Evolutionary conservation across 163 green algal genomes (phyloP).

Genomic region (Scenedesmus sp.): DNA sequence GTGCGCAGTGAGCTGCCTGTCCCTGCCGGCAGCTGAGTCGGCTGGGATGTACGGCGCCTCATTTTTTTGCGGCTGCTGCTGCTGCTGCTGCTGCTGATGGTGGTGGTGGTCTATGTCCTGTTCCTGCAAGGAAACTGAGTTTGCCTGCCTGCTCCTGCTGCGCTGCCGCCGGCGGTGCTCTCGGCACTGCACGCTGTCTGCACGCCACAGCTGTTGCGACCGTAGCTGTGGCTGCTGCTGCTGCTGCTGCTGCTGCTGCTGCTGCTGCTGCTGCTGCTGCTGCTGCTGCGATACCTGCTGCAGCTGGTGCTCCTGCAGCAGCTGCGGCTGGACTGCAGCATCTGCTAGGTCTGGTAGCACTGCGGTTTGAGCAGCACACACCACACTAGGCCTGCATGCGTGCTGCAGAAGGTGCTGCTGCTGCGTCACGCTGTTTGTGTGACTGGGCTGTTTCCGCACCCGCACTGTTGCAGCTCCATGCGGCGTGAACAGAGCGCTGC

Average conservation of each 20-base stretch:
- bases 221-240: background rate
- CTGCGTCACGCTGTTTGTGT: background rate
- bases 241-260: background rate
- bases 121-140: background rate
- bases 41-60: slow-evolving; percentile 16
- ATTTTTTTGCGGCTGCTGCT: background rate
- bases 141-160: background rate
- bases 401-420: background rate
- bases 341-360: background rate
- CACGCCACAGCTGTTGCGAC: background rate
- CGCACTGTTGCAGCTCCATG: background rate
- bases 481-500: background rate
- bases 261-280: background rate
- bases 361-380: background rate
- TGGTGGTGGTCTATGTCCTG: background rate
- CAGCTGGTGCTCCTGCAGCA: background rate
- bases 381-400: background rate
- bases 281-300: background rate
- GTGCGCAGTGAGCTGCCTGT: slow-evolving; percentile 22
- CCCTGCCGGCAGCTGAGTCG: background rate
- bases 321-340: background rate
- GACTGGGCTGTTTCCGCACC: background rate
- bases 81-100: slow-evolving; percentile 14
- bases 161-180: background rate
- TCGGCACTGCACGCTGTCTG: background rate